Base-by-base conservation (phyloP, 2,329 filamentous ascomycete genomes). In the Pyrenochaeta sp. region DNA sequence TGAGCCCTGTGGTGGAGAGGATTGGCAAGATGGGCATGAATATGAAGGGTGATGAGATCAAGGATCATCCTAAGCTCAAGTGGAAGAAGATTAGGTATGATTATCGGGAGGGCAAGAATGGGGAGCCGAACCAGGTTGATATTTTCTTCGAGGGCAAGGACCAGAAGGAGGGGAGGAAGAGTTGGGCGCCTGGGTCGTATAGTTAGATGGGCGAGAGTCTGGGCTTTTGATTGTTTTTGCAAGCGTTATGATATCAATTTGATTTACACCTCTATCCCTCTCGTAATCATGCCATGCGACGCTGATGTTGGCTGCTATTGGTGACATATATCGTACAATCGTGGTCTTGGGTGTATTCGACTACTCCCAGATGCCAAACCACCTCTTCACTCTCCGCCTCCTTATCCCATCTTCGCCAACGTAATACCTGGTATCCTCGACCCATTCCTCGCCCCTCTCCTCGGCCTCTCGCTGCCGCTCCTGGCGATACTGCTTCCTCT, bases 401-500 rank as follows among this genome's bases (percentile, higher is more conserved):
- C 70, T 72, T 11, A 71, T 69, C 14, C 75, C 74, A 53, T 69
- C 63, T 51, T 68, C 65, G 1, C 62, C 67, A 49, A 71, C 50
- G 41, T 69, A 71, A 51, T 60, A 65, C 54, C 68, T 72, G 32
- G 65, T 60, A 38, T 70, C 67, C 52, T 64, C 69, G 20, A 61
- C 59, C 45, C 67, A 67, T 41, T 68, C 62, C 50, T 65, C 64
- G n/a, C 68, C 65, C 51, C 41, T 60, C 54, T 61, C 62, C 37
- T 60, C 60, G 4, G 61, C 68, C 55, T 63, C 67, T 60, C 48
- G 44, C 55, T 61, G 71, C 68, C 71, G 74, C 48, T 65, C 58
- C 72, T 90, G 86, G 62, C 92, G 85, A 74, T 90, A 99, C 71
- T 89, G 85, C 49, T 83, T 83, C 61, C 93, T 82, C 83, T 96